Base-by-base conservation (phyloP, 208 protist species). In the Trypanosoma boissoni region DNA sequence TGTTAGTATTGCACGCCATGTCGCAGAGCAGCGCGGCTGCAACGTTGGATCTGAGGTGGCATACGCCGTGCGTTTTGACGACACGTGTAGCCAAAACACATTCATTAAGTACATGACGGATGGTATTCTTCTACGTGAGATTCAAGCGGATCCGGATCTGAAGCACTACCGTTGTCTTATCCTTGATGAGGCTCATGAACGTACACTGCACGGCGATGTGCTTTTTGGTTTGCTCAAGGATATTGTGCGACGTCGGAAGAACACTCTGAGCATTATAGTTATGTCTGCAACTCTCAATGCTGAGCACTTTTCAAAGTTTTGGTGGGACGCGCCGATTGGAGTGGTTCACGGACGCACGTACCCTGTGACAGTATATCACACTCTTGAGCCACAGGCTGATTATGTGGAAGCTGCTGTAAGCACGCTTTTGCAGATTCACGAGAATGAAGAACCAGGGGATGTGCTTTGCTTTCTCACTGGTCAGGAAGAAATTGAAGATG, bases 101-200 rank as follows among this genome's bases (percentile, higher is more conserved):
- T 55, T 64, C 16, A 80, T 98, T n/a, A 97, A 97, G 54, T 98
- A 94, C 62, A 73, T 98, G 46, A 99, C 97, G 5, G 97, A 99
- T 58, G 97, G 97, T 73, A 98, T 99, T 84, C 71, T 99, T 12
- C 72, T 99, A 2, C 91, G 98, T 37, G 96, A 99, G 68, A 93
- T 97, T 26, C 88, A 98, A 60, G 51, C 81, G 0, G 95, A 99
- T 72, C 82, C 92, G 8, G 58, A 80, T n/a, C 68, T 99, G 29
- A 43, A 43, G 28, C 72, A 92, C 43, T 99, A 99, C 72, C 82
- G 83, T 42, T 94, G 96, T 51, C 93, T 99, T 29, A 99, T 99
- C 54, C 87, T 99, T n/a, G 99, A 99, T 81, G 99, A 99, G 83
- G 98, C 98, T 12, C 98, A 99, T 84, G 98, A 99, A 82, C 83